A percentile compares a stretch with the other conserved stretches of the same genome.
Conservation (phyloP, 495 filamentous ascomycete genomes). For the Aspergillus sparsus region DNA sequence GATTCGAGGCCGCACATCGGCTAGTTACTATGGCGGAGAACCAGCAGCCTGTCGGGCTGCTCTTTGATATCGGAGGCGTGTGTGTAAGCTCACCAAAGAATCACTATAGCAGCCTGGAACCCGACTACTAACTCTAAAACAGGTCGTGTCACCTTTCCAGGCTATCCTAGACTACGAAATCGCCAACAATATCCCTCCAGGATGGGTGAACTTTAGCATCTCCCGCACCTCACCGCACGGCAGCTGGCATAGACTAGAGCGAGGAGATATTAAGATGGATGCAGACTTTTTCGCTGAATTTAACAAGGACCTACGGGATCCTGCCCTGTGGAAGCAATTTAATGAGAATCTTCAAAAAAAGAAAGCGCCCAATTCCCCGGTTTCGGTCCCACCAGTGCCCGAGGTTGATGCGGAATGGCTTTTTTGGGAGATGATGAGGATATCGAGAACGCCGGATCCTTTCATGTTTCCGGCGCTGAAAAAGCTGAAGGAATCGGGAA, state of each 20-base stretch:
- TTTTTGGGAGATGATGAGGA: constrained; percentile 91
- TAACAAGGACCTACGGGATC: constrained; percentile 67
- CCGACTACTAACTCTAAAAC: constrained; percentile 16
- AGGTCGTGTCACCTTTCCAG: constrained; percentile 92
- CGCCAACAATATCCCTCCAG: constrained; percentile 69
- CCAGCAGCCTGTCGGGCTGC: constrained; percentile 68
- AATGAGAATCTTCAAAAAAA: constrained; percentile 43
- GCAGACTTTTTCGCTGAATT: constrained; percentile 75
- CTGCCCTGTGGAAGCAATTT: constrained; percentile 65
- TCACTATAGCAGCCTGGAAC: not conserved
- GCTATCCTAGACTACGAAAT: constrained; percentile 88
- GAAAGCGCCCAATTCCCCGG: constrained; percentile 25
- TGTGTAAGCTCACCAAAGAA: constrained; percentile 63
- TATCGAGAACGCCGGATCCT: constrained; percentile 70
- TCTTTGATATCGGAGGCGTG: constrained; percentile 97
- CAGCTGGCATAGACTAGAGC: constrained; percentile 83
- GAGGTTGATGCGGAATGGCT: constrained; percentile 75
- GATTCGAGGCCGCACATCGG: not conserved
- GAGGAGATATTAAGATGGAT: constrained; percentile 71
- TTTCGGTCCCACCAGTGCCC: constrained; percentile 63
- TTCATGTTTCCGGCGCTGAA: constrained; percentile 85
- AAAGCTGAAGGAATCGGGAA: constrained; percentile 60
- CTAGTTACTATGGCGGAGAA: constrained; percentile 36
- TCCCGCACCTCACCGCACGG: constrained; percentile 74
- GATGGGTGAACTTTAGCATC: constrained; percentile 91